phyloP scores from a whole-genome alignment of 2,329 filamentous ascomycete genomes.

The Didymella segeticola region DNA sequence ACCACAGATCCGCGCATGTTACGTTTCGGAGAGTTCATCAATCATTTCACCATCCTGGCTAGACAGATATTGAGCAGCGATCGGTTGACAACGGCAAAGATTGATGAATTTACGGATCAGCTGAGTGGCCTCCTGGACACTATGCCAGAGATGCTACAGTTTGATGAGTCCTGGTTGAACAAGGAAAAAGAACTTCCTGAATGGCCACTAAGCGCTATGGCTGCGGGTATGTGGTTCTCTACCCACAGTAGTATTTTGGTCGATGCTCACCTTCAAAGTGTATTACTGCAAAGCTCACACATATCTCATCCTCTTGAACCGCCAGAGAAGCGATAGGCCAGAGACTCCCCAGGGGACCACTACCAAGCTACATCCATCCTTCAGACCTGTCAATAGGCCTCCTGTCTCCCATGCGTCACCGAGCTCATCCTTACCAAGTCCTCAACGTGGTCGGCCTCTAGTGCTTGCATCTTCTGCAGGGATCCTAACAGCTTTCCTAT shows the following conservation, averaged over 20 bases:
- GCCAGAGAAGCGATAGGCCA: slow-evolving; percentile 48
- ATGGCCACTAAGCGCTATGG: slow-evolving; percentile 56
- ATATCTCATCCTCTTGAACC: slow-evolving; percentile 57
- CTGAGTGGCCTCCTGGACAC: slow-evolving; percentile 54
- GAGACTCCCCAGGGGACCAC: neutral
- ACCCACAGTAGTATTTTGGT: neutral
- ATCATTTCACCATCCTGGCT: slow-evolving; percentile 57
- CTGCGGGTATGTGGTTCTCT: slow-evolving; percentile 48
- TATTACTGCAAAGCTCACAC: slow-evolving; percentile 58
- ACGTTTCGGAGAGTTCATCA: slow-evolving; percentile 54
- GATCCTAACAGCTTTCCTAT: slow-evolving; percentile 55
- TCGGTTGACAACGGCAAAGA: slow-evolving; percentile 51
- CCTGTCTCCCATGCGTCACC: slow-evolving; percentile 22
- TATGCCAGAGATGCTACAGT: slow-evolving; percentile 56
- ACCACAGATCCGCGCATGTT: slow-evolving; percentile 54
- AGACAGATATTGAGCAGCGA: slow-evolving; percentile 56
- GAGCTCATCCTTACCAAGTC: slow-evolving; percentile 21
- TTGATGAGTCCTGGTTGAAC: slow-evolving; percentile 54
- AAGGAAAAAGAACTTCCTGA: slow-evolving; percentile 50
- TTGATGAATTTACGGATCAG: slow-evolving; percentile 57
- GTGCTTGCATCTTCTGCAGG: slow-evolving; percentile 53
- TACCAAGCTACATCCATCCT: slow-evolving; percentile 10
- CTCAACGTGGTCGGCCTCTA: slow-evolving; percentile 48
- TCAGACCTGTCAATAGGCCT: slow-evolving; percentile 23
- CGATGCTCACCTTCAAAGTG: slow-evolving; percentile 38